A percentile compares a stretch with the other conserved stretches of the same genome.
Evolutionary conservation across 495 filamentous ascomycete species (phyloP).

Genomic region (Penicillium coffeae): DNA sequence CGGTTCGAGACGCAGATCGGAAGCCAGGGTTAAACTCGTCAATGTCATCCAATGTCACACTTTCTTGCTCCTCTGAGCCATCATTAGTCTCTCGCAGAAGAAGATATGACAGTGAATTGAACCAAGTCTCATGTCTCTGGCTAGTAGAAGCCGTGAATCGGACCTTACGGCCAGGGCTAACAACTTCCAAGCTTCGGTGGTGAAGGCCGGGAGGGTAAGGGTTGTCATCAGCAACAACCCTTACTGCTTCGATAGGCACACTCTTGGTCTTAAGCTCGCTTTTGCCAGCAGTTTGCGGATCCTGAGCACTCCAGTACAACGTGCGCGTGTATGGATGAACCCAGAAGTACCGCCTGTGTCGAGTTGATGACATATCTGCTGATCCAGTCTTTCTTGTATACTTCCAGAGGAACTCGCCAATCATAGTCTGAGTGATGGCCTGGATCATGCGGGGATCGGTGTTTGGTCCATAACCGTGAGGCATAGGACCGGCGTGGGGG

Average conservation of each 20-base stretch:
- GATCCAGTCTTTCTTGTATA: slow-evolving; percentile 91
- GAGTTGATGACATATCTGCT: slow-evolving; percentile 76
- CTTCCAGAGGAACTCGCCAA: slow-evolving; percentile 98
- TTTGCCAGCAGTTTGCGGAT: slow-evolving; percentile 74
- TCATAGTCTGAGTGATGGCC: slow-evolving; percentile 99
- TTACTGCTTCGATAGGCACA: slow-evolving; percentile 87
- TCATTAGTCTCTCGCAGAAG: slow-evolving; percentile 68
- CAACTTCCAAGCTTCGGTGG: slow-evolving; percentile 83
- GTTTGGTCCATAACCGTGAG: slow-evolving; percentile 50
- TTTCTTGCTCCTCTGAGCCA: slow-evolving; percentile 53
- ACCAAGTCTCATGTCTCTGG: slow-evolving; percentile 96
- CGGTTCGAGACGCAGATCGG: slow-evolving; percentile 51
- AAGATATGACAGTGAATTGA: slow-evolving; percentile 93
- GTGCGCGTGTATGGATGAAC: slow-evolving; percentile 97
- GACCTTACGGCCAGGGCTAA: slow-evolving; percentile 82
- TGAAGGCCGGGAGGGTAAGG: slow-evolving; percentile 92
- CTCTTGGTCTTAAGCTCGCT: slow-evolving; percentile 86
- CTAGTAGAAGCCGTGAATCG: slow-evolving; percentile 93
- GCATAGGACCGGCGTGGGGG: slow-evolving; percentile 51
- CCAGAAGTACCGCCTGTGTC: slow-evolving; percentile 97
- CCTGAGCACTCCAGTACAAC: slow-evolving; percentile 91
- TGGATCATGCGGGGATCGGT: slow-evolving; percentile 99
- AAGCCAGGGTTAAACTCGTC: slow-evolving; percentile 82
- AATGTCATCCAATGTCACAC: slow-evolving; percentile 70
- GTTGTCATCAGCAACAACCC: slow-evolving; percentile 94